Conservation (phyloP, 441 rosid species). For the Rhodomyrtus psidioides region DNA sequence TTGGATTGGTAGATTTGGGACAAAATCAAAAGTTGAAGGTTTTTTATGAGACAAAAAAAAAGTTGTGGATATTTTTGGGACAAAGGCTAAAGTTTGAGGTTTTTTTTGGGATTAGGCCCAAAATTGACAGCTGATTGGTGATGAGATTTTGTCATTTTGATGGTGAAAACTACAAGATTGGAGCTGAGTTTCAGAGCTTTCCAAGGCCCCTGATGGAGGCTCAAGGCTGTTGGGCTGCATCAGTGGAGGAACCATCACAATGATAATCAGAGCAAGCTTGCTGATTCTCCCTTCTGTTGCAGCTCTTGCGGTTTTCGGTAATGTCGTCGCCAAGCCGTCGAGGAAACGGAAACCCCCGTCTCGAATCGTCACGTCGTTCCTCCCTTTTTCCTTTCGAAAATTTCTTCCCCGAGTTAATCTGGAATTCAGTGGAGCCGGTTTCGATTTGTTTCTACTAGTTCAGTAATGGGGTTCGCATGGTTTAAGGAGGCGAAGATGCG, state of each 20-base stretch:
- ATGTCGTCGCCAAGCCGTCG: neutral
- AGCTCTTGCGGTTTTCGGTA: constrained; percentile 8
- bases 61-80: too few relatives aligned
- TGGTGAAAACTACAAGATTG: neutral
- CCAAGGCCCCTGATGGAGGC: neutral
- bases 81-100: too few relatives aligned
- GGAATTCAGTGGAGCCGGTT: neutral
- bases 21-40: too few relatives aligned
- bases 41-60: too few relatives aligned
- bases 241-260: neutral
- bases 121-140: constrained; percentile 6
- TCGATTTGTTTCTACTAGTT: neutral
- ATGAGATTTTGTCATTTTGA: constrained; percentile 2
- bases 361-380: neutral
- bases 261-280: constrained; percentile 20
- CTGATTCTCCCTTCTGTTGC: constrained; percentile 14
- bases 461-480: neutral
- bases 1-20: too few relatives aligned
- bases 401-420: too few relatives aligned
- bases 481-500: neutral
- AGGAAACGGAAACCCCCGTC: neutral
- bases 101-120: too few relatives aligned
- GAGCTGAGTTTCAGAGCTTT: neutral
- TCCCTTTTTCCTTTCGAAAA: neutral
- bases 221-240: neutral